These are phyloP conservation scores for Pestalotiopsis sp. DNA, from an alignment of 2,329 filamentous ascomycete species.

Conservation along the genomic window DNA sequence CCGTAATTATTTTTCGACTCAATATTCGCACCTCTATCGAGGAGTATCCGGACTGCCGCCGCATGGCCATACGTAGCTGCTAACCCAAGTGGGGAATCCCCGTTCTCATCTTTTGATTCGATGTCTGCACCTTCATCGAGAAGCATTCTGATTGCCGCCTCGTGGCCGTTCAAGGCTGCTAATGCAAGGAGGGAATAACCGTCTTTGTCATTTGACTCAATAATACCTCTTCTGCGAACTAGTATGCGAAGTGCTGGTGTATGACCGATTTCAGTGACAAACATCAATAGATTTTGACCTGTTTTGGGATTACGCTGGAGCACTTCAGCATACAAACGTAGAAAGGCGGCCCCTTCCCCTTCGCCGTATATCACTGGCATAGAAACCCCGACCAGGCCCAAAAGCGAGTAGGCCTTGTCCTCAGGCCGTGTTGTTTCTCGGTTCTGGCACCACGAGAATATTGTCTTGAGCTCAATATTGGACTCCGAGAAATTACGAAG, in stretches of 20 bases:
- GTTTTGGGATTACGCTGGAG: neutral
- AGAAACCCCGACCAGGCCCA: neutral
- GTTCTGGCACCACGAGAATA: neutral
- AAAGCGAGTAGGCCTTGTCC: neutral
- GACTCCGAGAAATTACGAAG: slow-evolving; percentile 12
- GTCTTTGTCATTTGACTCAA: neutral
- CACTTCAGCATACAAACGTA: neutral
- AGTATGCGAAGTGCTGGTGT: neutral
- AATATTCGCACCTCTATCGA: neutral
- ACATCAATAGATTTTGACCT: neutral
- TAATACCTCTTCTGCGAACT: neutral
- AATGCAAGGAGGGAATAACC: neutral
- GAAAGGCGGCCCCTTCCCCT: neutral
- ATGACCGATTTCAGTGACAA: neutral
- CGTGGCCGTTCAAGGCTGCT: neutral
- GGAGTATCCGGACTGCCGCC: neutral
- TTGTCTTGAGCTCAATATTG: neutral
- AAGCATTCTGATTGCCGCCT: neutral
- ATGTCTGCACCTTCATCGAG: neutral
- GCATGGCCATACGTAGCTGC: neutral
- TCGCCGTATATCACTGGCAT: neutral
- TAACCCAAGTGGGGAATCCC: neutral
- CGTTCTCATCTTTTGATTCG: neutral
- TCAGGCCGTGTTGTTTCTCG: neutral
- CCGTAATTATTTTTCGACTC: neutral